Base-by-base conservation (phyloP, 805 yeast species). In the Wickerhamiella dianesei region DNA sequence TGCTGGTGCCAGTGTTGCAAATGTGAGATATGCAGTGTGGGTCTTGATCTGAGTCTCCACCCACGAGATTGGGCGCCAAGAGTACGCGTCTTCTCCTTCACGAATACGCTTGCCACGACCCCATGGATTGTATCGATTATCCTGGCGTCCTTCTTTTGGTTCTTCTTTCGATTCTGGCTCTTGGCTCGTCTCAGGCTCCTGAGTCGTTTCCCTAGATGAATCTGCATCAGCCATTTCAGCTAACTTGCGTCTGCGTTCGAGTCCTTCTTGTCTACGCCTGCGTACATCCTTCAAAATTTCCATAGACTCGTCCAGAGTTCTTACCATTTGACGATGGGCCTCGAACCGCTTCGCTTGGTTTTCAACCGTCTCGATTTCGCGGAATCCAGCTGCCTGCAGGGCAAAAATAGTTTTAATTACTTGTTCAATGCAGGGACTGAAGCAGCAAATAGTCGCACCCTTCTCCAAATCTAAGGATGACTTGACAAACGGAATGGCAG, bases 361-460 rank as follows among this genome's bases (percentile, higher is more conserved):
- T 60, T 89, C 97, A 2, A 89, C 94, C 88, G 86, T 83, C 64
- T 92, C 95, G 19, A 92, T 78, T 16, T 76, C 73, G 3, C 75
- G 72, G 95, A 96, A 92, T 1, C 94, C 95, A 40, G 79, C 62
- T 32, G 69, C 73, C 54, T 80, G 79, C 48, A 92, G 66, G 0
- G 83, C 80, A 53, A 76, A 80, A 12, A 89, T 77, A 0, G 97
- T 84, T 60, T 83, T 80, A 48, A 81, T 81, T 3, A 92, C 98
- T 66, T 92, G 99, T 65, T 92, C 99, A 43, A 92, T 83, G 64
- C 99, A 92, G 8, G 99, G 99, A 37, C 95, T 84, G 60, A 92
- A 92, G 64, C 98, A 92, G 65, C 99, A 92, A 46, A 92, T 73
- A 2, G 82, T 78, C 19, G 78, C 83, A 21, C 71, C 69, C 47